Evolutionary conservation across 2,329 filamentous ascomycete species (phyloP), one percentile per base, ranked within the genome.

Genomic region (Scedosporium boydii): DNA sequence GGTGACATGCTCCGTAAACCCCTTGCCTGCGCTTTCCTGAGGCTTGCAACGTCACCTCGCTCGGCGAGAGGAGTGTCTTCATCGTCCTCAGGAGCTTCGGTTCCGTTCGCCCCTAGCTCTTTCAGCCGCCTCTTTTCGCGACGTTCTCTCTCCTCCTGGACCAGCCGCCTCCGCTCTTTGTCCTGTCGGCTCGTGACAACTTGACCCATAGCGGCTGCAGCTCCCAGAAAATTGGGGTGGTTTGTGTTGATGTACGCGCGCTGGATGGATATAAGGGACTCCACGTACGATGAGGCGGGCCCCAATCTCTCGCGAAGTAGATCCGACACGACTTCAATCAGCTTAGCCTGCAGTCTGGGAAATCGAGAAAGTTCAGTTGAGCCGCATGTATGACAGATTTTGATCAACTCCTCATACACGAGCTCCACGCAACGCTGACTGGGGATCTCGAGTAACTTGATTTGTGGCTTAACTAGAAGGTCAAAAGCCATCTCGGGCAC

Each of bases 161-260:
- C 80, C 51, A 90, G 76, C 46, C 82, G 84, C 74, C 91, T 93
- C 74, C 91, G 88, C 75, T 99, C 93, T 68, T 92, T 88, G 67
- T 99, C 95, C 73, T 98, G 92, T 77, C 95, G 96, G 72, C 89
- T 93, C 71, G 86, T 90, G 65, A 99, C 96, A 57, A 99, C 93
- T 58, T 95, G 92, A 67, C 91, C 93, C 95, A 99, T 99, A 65
- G 95, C 95, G 42, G 93, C 93, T 23, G 95, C 93, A 16, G 95
- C 95, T 55, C 95, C 95, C 16, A 98, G 85, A 79, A 99, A 99
- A 76, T 99, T 99, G 58, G 95, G 95, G 73, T 99, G 95, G 71
- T 99, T 99, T 51, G 95, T 99, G 79, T 99, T 99, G 78, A 99
- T 98, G 76, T 99, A 99, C 21, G 95, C 95, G 67, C 95, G 86